Percentiles rank a stretch among this genome's conserved stretches.
These are phyloP conservation scores for Aspergillus udagawae DNA, from an alignment of 2,329 filamentous ascomycete species.

Conservation along the genomic window DNA sequence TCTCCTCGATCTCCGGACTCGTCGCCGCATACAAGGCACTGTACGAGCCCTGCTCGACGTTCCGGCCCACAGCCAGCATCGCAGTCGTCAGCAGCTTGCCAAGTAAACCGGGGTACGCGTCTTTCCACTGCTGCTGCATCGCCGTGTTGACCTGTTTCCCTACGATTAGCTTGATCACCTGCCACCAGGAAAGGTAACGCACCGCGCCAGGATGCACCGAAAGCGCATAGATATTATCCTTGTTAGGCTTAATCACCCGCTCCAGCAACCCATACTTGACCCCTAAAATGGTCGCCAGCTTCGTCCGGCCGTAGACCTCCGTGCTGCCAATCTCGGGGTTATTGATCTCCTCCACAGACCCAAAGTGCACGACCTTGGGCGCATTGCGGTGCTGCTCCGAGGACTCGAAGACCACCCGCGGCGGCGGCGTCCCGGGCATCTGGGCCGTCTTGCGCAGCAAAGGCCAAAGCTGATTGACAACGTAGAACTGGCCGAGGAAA, in stretches of 20 bases:
- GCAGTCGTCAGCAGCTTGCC: constrained; percentile 37
- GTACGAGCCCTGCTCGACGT: constrained; percentile 42
- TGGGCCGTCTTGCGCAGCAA: constrained; percentile 40
- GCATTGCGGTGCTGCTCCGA: constrained; percentile 42
- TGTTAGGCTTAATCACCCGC: constrained; percentile 41
- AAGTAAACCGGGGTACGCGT: constrained; percentile 41
- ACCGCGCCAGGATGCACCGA: constrained; percentile 40
- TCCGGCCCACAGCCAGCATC: constrained; percentile 34
- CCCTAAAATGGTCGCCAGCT: constrained; percentile 43
- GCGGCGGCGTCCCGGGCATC: constrained; percentile 29
- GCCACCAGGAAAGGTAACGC: not conserved
- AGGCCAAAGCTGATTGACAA: constrained; percentile 41
- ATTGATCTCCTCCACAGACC: constrained; percentile 43
- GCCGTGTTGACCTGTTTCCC: constrained; percentile 39
- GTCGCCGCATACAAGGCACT: constrained; percentile 44
- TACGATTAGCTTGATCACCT: too few species aligned
- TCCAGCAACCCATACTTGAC: constrained; percentile 41
- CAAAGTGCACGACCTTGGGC: constrained; percentile 37
- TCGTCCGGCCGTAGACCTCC: constrained; percentile 40
- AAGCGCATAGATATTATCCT: constrained; percentile 40
- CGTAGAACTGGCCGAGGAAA: constrained; percentile 45
- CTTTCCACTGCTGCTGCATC: constrained; percentile 47
- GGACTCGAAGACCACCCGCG: constrained; percentile 41
- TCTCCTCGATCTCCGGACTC: constrained; percentile 39
- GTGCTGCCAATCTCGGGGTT: constrained; percentile 30